Evolutionary conservation across 805 yeast species (phyloP), one percentile per base, ranked within the genome.

Genomic region (Maudiozyma pseudohumilis): DNA sequence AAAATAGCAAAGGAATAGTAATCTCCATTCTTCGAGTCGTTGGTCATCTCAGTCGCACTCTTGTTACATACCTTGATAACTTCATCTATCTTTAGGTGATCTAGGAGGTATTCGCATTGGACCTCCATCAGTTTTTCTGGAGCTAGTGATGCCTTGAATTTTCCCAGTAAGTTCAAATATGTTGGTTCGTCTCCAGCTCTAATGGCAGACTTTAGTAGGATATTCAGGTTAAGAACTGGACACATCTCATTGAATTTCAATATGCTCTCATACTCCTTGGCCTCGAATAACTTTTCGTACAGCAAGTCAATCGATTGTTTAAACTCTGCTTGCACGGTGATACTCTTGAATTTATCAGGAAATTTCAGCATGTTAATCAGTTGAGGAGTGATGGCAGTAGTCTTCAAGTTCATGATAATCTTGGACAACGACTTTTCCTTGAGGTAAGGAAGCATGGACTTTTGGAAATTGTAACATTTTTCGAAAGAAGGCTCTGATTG

Each of bases 321-420:
- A 42, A 38, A 51, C 13, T 52, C 55, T 1, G 53, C 55, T 39
- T 55, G 61, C n/a, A 32, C 42, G 6, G 55, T 49, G 15, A 59
- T 57, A 9, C 52, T 44, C 36, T 43, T 46, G 39, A 53, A 59
- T 17, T 47, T 43, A 5, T 45, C 39, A 2, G 62, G 61, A 30
- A 59, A 59, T 18, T 46, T 48, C 7, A 53, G 42, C 11, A 27
- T 32, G 2, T 39, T 34, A 5, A 51, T 39, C 49, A 55, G 23
- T 33, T 41, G 20, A 29, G 36, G 19, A 41, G 39, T 24, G 36
- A 19, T 8, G 6, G 18, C 12, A 5, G 35, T 18, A 4, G 25
- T 6, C 3, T 37, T 34, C 33, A 22, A 40, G 18, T 45, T 44
- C 25, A 40, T 44, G 10, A 50, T 47, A 15, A 58, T 29, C 36